Base-by-base conservation (phyloP, 192 early-diverging fungal species). In the Entomortierella lignicola region DNA sequence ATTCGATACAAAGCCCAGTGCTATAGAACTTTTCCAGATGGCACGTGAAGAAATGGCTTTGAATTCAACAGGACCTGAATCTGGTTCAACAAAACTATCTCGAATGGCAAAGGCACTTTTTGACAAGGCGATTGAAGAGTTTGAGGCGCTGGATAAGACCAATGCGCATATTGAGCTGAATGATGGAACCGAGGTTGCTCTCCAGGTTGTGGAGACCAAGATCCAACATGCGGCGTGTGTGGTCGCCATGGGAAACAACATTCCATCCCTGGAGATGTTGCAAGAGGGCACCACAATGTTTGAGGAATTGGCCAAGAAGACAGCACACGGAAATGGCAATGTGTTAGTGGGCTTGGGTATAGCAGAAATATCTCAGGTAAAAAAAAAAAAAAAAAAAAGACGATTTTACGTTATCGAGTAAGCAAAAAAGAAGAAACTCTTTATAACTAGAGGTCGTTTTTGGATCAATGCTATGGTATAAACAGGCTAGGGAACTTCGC, bases 1-100 rank as follows among this genome's bases (percentile, higher is more conserved):
- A 20, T 85, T 86, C 66, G 81, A 90, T 10, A 84, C 83, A 11
- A 73, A 82, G 32, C 82, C 87, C 5, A 84, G 73, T 13, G 87
- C 88, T 1, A 63, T 80, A 60, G 87, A 89, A 42, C 85, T 92
- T 6, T 87, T 88, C 53, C 83, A 86, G 25, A 86, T 90, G 71
- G 85, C 88, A 11, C 71, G 88, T 20, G 87, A 88, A 15, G 89
- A 87, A 43, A 69, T 52, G 2, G 47, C 52, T 8, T 20, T 8
- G 13, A 5, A 1, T 8, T 11, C 18, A 17, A 4, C 31, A 17
- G 31, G 29, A 34, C 18, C 26, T 26, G 63, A 27, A 32, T 63
- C 60, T 7, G 63, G 60, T 41, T 20, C 62, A 1, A 41, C 50
- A 11, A 51, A 53, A 4, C 6, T 74, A 64, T 66, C 63, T 8